Percentiles rank a stretch among this genome's conserved stretches.
phyloP scores from a whole-genome alignment of 768 basidiomycete genomes.

The Podaxis sp. region DNA sequence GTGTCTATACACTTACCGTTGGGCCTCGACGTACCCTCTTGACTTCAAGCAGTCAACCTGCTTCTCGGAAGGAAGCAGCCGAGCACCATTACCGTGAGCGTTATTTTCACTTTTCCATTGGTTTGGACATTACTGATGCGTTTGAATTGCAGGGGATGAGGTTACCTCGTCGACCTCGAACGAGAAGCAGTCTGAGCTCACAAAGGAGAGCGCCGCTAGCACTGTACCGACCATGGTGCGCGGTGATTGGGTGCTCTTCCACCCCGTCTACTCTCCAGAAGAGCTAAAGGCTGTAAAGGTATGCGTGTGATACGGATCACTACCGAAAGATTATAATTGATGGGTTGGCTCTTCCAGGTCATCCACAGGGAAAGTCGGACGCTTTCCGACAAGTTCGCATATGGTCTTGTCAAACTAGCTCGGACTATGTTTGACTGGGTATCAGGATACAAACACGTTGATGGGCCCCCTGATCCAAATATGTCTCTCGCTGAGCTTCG shows the following conservation, averaged over 20 bases:
- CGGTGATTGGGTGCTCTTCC: conserved; percentile 91
- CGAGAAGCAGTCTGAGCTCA: conserved; percentile 24
- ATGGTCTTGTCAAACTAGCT: conserved; percentile 54
- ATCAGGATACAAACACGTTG: conserved; percentile 80
- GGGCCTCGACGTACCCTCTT: conserved; percentile 10
- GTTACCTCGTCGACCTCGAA: not conserved
- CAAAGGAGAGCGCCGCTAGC: conserved; percentile 46
- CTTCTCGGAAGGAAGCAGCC: conserved; percentile 20
- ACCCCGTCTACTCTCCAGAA: conserved; percentile 82
- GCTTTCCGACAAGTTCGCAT: conserved; percentile 72
- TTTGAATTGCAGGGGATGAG: not conserved
- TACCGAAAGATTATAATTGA: not conserved
- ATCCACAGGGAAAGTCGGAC: conserved; percentile 66
- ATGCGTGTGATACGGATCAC: conserved; percentile 12
- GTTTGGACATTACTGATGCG: not conserved
- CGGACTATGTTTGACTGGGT: conserved; percentile 80
- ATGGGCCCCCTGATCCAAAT: conserved; percentile 56
- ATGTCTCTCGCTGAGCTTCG: conserved; percentile 76
- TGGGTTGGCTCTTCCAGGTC: conserved; percentile 45
- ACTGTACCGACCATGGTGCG: conserved; percentile 55
- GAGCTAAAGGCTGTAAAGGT: conserved; percentile 77
- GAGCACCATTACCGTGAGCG: conserved; percentile 18
- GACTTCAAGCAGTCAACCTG: conserved; percentile 11
- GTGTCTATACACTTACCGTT: not conserved
- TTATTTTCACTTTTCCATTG: not conserved